phyloP scores from a whole-genome alignment of 176 grass and related monocot genomes.

The Canna indica region DNA sequence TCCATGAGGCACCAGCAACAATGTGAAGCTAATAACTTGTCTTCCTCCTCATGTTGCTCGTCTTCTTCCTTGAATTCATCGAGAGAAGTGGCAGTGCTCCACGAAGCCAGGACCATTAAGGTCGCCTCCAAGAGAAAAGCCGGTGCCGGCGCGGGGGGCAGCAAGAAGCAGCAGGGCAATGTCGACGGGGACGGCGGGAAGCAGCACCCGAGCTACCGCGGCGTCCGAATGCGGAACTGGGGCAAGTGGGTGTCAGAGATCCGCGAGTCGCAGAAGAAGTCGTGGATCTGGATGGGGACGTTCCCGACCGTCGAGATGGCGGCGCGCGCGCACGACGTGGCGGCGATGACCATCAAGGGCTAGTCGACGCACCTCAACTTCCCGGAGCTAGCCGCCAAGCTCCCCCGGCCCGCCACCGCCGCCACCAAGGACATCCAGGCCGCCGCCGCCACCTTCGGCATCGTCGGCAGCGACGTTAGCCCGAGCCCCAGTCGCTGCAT shows the following conservation, averaged over 20 bases:
- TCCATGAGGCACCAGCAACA: neutral
- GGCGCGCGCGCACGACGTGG: constrained; percentile 83
- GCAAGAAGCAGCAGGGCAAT: neutral
- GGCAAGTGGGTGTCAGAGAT: constrained; percentile 99
- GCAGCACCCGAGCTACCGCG: constrained; percentile 32
- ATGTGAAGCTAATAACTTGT: neutral
- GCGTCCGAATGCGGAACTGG: constrained; percentile 89
- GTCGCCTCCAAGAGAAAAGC: neutral
- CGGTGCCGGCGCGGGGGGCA: neutral
- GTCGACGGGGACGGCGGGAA: neutral
- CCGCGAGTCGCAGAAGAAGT: constrained; percentile 89
- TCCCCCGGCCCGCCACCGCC: no score
- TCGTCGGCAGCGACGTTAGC: neutral
- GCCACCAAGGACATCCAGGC: neutral
- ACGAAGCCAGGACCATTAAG: neutral
- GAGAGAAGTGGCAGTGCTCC: no score
- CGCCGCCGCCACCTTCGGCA: neutral
- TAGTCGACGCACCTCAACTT: no score
- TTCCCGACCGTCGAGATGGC: constrained; percentile 84
- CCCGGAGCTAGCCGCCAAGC: no score
- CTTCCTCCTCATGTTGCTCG: neutral
- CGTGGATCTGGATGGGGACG: constrained; percentile 90
- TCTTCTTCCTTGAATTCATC: neutral
- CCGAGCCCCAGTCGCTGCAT: neutral
- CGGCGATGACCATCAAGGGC: constrained; percentile 80